Evolutionary conservation across 176 grass and related monocot genomes (phyloP).

Genomic region (Aegilops sharonensis): DNA sequence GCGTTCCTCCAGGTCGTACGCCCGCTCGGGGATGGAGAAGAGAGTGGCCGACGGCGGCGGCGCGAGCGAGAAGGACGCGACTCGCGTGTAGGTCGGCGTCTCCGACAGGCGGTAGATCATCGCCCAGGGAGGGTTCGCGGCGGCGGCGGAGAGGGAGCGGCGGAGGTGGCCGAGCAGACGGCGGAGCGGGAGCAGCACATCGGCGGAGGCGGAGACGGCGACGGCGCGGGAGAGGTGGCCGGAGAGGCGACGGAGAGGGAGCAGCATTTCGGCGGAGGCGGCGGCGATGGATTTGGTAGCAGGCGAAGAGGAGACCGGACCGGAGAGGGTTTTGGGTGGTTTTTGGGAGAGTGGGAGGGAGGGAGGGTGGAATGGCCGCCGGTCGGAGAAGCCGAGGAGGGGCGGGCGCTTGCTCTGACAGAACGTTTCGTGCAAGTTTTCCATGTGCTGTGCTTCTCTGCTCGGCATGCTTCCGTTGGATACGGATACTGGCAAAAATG

Average conservation of each 20-base stretch:
- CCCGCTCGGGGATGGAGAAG: not conserved
- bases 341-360: too few species aligned
- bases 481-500: too few species aligned
- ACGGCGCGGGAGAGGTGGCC: too few species aligned
- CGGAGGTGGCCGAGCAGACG: not conserved
- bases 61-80: not conserved
- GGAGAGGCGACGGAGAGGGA: not conserved
- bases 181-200: not conserved
- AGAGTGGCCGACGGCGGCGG: not conserved
- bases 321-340: not conserved
- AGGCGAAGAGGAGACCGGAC: not conserved
- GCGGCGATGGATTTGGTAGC: not conserved
- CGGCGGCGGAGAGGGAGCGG: not conserved
- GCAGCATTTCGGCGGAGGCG: not conserved
- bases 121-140: not conserved
- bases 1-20: not conserved
- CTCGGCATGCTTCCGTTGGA: too few species aligned
- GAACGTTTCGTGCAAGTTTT: too few species aligned
- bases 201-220: not conserved
- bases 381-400: too few species aligned
- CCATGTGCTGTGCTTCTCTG: too few species aligned
- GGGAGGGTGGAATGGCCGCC: too few species aligned
- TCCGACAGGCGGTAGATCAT: not conserved
- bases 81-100: not conserved
- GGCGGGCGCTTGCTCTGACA: too few species aligned